Conservation (phyloP, 352 stramenopile species). For the Globisporangium sylvaticum region DNA sequence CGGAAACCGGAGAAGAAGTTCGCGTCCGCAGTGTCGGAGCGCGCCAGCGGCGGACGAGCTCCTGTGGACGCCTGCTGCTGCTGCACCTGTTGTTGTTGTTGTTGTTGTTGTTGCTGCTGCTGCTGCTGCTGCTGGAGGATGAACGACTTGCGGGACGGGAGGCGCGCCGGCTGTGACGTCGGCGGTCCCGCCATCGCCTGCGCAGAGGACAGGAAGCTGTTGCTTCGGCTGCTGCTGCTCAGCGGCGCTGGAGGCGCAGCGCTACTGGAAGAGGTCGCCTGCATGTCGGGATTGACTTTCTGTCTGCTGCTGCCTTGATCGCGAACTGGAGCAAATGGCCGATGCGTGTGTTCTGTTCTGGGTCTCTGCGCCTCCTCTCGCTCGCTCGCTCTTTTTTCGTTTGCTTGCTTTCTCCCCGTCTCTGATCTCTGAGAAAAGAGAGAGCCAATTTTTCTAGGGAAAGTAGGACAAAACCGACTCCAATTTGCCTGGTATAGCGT, state of each 20-base stretch:
- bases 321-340: background rate
- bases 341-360: background rate
- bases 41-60: constrained; percentile 15
- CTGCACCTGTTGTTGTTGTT: constrained; percentile 29
- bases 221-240: constrained; percentile 11
- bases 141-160: constrained; percentile 47
- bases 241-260: background rate
- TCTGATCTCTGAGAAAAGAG: background rate
- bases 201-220: constrained; percentile 16
- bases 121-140: constrained; percentile 41
- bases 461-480: constrained; percentile 1
- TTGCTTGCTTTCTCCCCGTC: background rate
- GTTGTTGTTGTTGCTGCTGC: constrained; percentile 14
- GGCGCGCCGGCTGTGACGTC: constrained; percentile 20
- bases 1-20: constrained; percentile 23
- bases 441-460: background rate
- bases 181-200: constrained; percentile 13
- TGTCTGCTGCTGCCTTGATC: constrained; percentile 4
- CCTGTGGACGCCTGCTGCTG: constrained; percentile 11
- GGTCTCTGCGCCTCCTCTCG: constrained; percentile 6
- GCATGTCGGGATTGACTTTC: background rate
- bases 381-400: constrained; percentile 10
- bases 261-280: background rate
- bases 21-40: constrained; percentile 40
- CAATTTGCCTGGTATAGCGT: background rate